A percentile compares a stretch with the other conserved stretches of the same genome.
phyloP scores from a whole-genome alignment of 2,329 filamentous ascomycete species.

The Simplicillium aogashimaense region DNA sequence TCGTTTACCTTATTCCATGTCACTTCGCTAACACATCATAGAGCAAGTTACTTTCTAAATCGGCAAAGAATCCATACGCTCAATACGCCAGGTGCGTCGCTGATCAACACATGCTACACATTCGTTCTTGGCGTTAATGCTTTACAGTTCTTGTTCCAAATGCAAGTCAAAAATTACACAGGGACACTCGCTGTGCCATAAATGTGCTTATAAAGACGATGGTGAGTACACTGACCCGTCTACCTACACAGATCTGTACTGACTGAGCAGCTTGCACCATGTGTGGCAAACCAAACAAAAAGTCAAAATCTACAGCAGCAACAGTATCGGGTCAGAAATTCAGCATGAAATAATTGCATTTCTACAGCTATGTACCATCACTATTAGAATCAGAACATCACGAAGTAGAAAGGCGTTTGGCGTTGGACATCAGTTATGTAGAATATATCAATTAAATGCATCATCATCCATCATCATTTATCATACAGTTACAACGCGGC shows the following conservation, averaged over 20 bases:
- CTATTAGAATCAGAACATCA: no score
- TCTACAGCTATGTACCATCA: constrained; percentile 9
- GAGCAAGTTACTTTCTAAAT: constrained; percentile 56
- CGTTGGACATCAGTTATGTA: no score
- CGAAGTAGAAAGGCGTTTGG: no score
- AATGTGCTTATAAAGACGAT: constrained; percentile 53
- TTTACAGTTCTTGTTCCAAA: constrained; percentile 40
- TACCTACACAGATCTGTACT: no score
- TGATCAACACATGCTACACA: neutral
- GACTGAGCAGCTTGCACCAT: constrained; percentile 43
- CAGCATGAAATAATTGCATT: constrained; percentile 39
- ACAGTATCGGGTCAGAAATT: constrained; percentile 52
- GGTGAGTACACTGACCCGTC: constrained; percentile 26
- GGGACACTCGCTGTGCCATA: constrained; percentile 50
- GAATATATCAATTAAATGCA: no score
- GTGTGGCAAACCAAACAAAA: constrained; percentile 50
- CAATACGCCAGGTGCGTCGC: constrained; percentile 36
- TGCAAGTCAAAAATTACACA: constrained; percentile 57
- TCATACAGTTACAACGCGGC: constrained; percentile 14
- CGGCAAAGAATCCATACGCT: constrained; percentile 57
- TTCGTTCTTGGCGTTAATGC: neutral
- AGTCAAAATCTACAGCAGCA: constrained; percentile 37
- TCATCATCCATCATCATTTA: neutral
- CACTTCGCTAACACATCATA: constrained; percentile 13
- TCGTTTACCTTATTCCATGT: no score